These are phyloP conservation scores for Saxophila tyrrhenica DNA, from an alignment of 495 filamentous ascomycete genomes.

Conservation along the genomic window DNA sequence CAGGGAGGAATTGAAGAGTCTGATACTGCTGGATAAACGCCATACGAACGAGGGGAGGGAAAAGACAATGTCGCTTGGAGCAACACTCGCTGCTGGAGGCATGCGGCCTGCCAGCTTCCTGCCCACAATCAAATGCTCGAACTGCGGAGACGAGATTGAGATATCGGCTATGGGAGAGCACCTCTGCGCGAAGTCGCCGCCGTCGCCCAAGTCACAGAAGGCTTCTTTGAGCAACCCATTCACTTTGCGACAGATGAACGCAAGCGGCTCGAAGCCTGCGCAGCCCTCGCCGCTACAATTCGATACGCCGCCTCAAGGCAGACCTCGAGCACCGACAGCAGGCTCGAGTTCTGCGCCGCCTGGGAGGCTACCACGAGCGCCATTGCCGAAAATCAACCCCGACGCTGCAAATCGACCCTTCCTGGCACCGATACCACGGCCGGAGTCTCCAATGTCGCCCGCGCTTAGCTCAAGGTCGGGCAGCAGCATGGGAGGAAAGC, in stretches of 20 bases:
- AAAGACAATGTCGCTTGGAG: slow-evolving; percentile 9
- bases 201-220: background rate
- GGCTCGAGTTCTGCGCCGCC: slow-evolving; percentile 11
- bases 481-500: slow-evolving; percentile 51
- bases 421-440: slow-evolving; percentile 17
- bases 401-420: slow-evolving; percentile 42
- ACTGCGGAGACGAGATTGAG: slow-evolving; percentile 71
- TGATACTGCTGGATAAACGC: background rate
- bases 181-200: slow-evolving; percentile 42
- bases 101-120: slow-evolving; percentile 58
- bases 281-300: slow-evolving; percentile 11
- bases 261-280: slow-evolving; percentile 8
- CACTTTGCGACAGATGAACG: slow-evolving; percentile 16
- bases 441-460: slow-evolving; percentile 23
- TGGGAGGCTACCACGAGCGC: slow-evolving; percentile 18
- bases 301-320: slow-evolving; percentile 2
- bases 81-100: slow-evolving; percentile 4
- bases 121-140: slow-evolving; percentile 92
- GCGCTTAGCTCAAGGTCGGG: slow-evolving; percentile 24
- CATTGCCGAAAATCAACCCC: slow-evolving; percentile 45
- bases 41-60: too few relatives aligned
- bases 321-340: slow-evolving; percentile 8
- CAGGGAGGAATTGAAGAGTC: background rate
- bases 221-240: slow-evolving; percentile 10
- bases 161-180: slow-evolving; percentile 92